A percentile compares a stretch with the other conserved stretches of the same genome.
phyloP scores from a whole-genome alignment of 2,329 filamentous ascomycete genomes.

The Cladosporium velox region DNA sequence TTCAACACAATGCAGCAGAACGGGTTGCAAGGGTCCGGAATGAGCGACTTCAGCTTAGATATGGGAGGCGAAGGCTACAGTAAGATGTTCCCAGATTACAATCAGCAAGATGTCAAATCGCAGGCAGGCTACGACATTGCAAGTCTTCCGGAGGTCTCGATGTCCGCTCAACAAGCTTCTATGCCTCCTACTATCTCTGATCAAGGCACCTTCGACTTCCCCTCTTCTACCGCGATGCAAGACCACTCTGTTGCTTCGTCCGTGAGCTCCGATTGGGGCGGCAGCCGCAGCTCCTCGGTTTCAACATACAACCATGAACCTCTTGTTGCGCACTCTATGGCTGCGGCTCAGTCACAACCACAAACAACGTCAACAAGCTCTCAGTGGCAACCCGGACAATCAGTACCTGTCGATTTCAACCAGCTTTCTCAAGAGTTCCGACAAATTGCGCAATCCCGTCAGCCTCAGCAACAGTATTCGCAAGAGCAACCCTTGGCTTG shows the following conservation, averaged over 20 bases:
- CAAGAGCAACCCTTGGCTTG: conserved; percentile 38
- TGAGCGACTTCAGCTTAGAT: conserved; percentile 2
- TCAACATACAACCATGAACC: conserved; percentile 22
- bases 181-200: conserved; percentile 34
- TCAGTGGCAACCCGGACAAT: conserved; percentile 42
- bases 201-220: conserved; percentile 29
- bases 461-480: conserved; percentile 25
- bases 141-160: conserved; percentile 25
- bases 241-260: conserved; percentile 30
- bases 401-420: conserved; percentile 38
- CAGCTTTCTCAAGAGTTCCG: conserved; percentile 39
- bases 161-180: conserved; percentile 33
- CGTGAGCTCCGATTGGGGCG: conserved; percentile 34
- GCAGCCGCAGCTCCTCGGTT: conserved; percentile 38
- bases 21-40: conserved; percentile 21
- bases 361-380: conserved; percentile 21
- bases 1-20: conserved; percentile 40
- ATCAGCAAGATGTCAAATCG: conserved; percentile 28
- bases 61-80: conserved; percentile 11
- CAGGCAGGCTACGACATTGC: conserved; percentile 28
- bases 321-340: conserved; percentile 18
- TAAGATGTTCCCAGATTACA: conserved; percentile 30
- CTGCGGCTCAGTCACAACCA: conserved; percentile 13
- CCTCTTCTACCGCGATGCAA: conserved; percentile 28
- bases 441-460: conserved; percentile 30